These are phyloP conservation scores for Sarocladiaceae sp. DNA, from an alignment of 2,329 filamentous ascomycete genomes.

Conservation along the genomic window DNA sequence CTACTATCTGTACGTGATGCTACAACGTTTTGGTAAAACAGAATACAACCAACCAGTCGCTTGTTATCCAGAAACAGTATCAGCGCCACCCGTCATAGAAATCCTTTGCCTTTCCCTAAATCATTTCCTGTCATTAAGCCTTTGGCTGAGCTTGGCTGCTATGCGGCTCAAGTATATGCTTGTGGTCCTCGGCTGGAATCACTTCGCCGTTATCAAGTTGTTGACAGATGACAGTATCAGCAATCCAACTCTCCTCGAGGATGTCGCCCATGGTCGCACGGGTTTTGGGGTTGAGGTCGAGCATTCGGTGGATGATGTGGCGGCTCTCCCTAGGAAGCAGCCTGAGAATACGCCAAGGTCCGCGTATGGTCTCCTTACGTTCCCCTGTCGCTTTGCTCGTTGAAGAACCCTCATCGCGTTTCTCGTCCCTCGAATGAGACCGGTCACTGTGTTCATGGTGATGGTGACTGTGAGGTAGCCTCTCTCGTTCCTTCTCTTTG, in stretches of 20 bases:
- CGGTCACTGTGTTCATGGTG: background rate
- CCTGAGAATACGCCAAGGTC: slow-evolving; percentile 83
- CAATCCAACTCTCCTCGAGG: slow-evolving; percentile 84
- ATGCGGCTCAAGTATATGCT: slow-evolving; percentile 76
- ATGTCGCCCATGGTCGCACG: slow-evolving; percentile 83
- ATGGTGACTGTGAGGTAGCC: slow-evolving; percentile 8
- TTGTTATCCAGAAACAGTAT: too few species aligned
- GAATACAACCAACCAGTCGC: background rate
- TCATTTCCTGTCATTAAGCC: background rate
- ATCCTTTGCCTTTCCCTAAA: too few species aligned
- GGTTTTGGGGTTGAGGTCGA: slow-evolving; percentile 78
- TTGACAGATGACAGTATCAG: slow-evolving; percentile 73
- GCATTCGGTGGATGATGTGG: slow-evolving; percentile 86
- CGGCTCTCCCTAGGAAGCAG: slow-evolving; percentile 83
- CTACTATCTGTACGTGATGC: too few species aligned
- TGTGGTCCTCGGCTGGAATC: slow-evolving; percentile 68
- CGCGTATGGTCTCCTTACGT: slow-evolving; percentile 76
- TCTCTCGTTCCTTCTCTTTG: slow-evolving; percentile 15
- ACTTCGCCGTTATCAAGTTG: slow-evolving; percentile 67
- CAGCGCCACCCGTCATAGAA: too few species aligned
- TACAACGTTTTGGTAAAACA: too few species aligned
- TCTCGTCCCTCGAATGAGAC: slow-evolving; percentile 7
- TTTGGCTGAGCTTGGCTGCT: slow-evolving; percentile 29
- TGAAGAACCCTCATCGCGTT: slow-evolving; percentile 3
- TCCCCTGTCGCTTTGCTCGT: slow-evolving; percentile 27